Evolutionary conservation across 768 basidiomycete species (phyloP).

Genomic region (Artomyces pyxidatus): DNA sequence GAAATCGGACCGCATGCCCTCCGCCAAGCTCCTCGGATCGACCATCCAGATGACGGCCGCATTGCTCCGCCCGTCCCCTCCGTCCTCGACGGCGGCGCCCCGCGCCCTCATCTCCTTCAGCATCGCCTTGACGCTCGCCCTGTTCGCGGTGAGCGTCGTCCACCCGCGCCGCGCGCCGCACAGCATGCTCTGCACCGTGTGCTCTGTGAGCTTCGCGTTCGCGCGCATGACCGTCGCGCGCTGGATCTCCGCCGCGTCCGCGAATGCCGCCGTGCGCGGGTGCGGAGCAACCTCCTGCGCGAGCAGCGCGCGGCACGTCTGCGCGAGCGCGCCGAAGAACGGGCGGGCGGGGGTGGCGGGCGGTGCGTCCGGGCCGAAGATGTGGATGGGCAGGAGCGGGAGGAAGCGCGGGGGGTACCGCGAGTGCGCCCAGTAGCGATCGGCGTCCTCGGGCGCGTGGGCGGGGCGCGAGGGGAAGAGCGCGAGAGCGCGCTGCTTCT

Average conservation of each 20-base stretch:
- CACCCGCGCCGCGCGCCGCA: constrained; percentile 61
- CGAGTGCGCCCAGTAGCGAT: constrained; percentile 55
- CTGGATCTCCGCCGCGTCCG: constrained; percentile 33
- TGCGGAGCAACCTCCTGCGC: constrained; percentile 32
- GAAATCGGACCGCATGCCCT: constrained; percentile 37
- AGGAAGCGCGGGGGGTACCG: constrained; percentile 47
- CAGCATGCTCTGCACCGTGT: constrained; percentile 69
- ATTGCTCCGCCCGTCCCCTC: constrained; percentile 12
- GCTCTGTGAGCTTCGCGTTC: constrained; percentile 58
- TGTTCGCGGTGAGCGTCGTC: constrained; percentile 88
- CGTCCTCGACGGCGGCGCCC: constrained; percentile 15
- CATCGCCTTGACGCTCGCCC: constrained; percentile 68
- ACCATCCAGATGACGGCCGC: constrained; percentile 60
- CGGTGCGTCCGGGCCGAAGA: constrained; percentile 30
- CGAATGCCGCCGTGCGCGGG: constrained; percentile 7
- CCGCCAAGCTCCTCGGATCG: constrained; percentile 74
- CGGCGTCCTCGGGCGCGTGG: constrained; percentile 25
- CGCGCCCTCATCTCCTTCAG: constrained; percentile 51
- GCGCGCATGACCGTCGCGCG: constrained; percentile 45
- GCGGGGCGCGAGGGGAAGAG: constrained; percentile 36
- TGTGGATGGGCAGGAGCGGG: constrained; percentile 47
- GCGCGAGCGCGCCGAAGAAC: constrained; percentile 6
- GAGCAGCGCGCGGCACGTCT: constrained; percentile 41
- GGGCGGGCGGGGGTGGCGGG: background rate
- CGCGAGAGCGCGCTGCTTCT: constrained; percentile 54